phyloP scores from a whole-genome alignment of 768 basidiomycete genomes.

The Tricholomella constricta region DNA sequence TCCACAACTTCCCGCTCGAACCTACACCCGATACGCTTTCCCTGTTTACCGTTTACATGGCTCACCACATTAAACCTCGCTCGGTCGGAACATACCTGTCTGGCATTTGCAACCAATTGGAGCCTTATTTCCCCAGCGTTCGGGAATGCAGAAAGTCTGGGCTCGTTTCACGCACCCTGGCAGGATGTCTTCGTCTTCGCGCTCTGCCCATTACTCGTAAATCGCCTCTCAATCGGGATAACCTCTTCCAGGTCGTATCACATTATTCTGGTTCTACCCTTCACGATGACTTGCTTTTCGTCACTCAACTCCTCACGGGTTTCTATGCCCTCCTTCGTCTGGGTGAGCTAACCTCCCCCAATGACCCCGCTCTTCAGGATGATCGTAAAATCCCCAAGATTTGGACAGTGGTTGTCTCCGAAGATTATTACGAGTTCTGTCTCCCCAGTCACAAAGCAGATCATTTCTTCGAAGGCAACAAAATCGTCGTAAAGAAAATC shows the following conservation, averaged over 20 bases:
- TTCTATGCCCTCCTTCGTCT: too few relatives aligned
- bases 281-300: conserved; percentile 30
- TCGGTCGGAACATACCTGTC: not conserved
- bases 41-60: too few relatives aligned
- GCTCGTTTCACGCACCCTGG: not conserved
- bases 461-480: too few relatives aligned
- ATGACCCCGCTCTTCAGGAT: conserved; percentile 11
- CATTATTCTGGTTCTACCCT: not conserved
- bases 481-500: conserved; percentile 2
- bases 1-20: conserved; percentile 7
- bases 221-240: conserved; percentile 4
- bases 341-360: conserved; percentile 29
- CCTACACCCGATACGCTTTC: not conserved
- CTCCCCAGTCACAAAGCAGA: conserved; percentile 22
- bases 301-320: conserved; percentile 25
- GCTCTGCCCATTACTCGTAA: not conserved
- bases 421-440: not conserved
- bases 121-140: not conserved
- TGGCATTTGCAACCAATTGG: not conserved
- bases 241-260: not conserved
- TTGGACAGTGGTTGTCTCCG: not conserved
- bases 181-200: not conserved
- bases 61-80: not conserved
- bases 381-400: conserved; percentile 2
- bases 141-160: not conserved